Conservation (phyloP, 2,329 filamentous ascomycete species). For the Diaporthe aspalathi region DNA sequence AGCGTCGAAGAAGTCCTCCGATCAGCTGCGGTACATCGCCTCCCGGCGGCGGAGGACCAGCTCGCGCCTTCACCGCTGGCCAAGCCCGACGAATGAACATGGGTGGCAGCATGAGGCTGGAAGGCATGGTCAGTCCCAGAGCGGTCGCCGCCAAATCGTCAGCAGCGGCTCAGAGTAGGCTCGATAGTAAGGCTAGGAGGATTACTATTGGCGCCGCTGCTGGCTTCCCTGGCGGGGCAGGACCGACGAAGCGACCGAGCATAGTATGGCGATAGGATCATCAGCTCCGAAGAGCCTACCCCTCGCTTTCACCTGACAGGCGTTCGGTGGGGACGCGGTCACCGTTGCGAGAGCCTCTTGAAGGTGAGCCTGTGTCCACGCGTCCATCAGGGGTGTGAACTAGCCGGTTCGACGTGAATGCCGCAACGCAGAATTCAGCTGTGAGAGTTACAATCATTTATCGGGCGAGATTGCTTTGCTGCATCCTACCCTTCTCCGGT, state of each 20-base stretch:
- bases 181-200: slow-evolving; percentile 50
- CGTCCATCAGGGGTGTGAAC: neutral
- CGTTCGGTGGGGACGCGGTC: slow-evolving; percentile 4
- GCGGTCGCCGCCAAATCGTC: slow-evolving; percentile 31
- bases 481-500: neutral
- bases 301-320: slow-evolving; percentile 30
- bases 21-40: slow-evolving; percentile 60
- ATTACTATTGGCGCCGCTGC: slow-evolving; percentile 57
- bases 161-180: slow-evolving; percentile 34
- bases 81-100: slow-evolving; percentile 70
- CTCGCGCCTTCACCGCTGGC: slow-evolving; percentile 59
- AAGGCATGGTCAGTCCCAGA: slow-evolving; percentile 41
- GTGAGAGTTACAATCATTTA: neutral
- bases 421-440: neutral
- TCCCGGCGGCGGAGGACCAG: slow-evolving; percentile 44
- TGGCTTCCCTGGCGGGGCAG: slow-evolving; percentile 19
- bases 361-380: neutral
- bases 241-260: slow-evolving; percentile 39
- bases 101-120: slow-evolving; percentile 53
- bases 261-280: slow-evolving; percentile 44
- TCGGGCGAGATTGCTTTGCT: neutral
- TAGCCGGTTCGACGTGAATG: neutral
- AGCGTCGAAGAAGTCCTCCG: slow-evolving; percentile 64
- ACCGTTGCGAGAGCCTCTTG: neutral
- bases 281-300: slow-evolving; percentile 37